Conservation (phyloP, 2,329 filamentous ascomycete genomes). For the Clarireedia homoeocarpa region DNA sequence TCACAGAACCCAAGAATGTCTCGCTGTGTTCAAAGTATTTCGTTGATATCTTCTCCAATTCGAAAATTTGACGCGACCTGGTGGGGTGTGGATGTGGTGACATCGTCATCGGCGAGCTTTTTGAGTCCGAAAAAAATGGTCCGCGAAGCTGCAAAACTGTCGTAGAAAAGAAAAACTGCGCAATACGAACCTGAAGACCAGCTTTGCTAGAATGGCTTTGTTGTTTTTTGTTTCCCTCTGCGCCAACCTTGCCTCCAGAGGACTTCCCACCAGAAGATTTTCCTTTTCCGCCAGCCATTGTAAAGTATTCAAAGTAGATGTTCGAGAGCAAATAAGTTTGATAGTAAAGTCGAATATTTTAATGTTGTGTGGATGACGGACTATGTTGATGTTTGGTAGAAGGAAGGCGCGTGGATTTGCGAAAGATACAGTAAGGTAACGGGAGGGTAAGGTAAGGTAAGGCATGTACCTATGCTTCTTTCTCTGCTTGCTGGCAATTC, state of each 20-base stretch:
- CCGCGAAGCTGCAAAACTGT: not conserved
- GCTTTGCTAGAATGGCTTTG: constrained; percentile 32
- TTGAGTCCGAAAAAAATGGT: not conserved
- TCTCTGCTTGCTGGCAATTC: constrained; percentile 8
- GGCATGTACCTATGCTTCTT: not conserved
- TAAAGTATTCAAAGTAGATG: constrained; percentile 2
- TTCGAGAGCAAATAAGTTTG: constrained; percentile 9
- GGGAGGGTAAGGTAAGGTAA: constrained; percentile 4
- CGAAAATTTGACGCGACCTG: constrained; percentile 24
- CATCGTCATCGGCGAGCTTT: constrained; percentile 8
- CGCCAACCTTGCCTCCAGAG: constrained; percentile 31
- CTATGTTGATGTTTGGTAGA: constrained; percentile 10
- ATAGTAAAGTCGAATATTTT: constrained; percentile 7
- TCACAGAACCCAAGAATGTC: not conserved
- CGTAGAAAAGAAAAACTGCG: not conserved
- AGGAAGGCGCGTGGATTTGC: constrained; percentile 7
- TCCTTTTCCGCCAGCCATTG: constrained; percentile 32
- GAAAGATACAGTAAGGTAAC: constrained; percentile 6
- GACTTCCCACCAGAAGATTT: constrained; percentile 32
- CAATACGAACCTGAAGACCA: constrained; percentile 31
- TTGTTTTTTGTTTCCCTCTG: constrained; percentile 30
- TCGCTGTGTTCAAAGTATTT: not conserved
- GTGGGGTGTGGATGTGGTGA: constrained; percentile 21
- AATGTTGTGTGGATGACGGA: constrained; percentile 2
- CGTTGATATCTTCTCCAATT: constrained; percentile 7